phyloP scores from a whole-genome alignment of 371 early-diverging fungal species.

The Choanephora cucurbitarum region DNA sequence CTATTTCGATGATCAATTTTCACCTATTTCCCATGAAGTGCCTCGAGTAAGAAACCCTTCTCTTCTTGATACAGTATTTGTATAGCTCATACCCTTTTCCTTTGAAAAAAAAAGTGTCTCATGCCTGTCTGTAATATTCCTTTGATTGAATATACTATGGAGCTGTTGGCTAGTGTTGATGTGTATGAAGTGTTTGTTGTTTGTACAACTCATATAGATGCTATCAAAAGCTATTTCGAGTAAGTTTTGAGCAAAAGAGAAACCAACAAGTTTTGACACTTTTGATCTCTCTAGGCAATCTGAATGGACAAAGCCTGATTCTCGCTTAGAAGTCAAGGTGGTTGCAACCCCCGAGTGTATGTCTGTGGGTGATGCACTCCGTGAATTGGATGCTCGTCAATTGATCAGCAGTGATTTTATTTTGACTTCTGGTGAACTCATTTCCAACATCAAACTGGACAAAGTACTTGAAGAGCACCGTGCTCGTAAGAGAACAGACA shows the following conservation, averaged over 20 bases:
- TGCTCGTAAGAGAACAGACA: constrained; percentile 69
- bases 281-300: constrained; percentile 51
- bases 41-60: constrained; percentile 70
- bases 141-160: constrained; percentile 92
- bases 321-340: constrained; percentile 70
- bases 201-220: constrained; percentile 82
- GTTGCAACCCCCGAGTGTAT: constrained; percentile 76
- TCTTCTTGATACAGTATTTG: constrained; percentile 1
- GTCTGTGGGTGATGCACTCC: constrained; percentile 93
- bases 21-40: constrained; percentile 84
- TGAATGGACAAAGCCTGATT: constrained; percentile 65
- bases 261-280: neutral
- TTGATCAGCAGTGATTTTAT: constrained; percentile 89
- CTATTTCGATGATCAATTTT: constrained; percentile 84
- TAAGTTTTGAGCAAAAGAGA: constrained; percentile 28
- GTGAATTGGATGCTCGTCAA: constrained; percentile 86
- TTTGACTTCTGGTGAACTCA: constrained; percentile 87
- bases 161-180: constrained; percentile 82
- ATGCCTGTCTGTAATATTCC: constrained; percentile 94
- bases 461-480: constrained; percentile 78
- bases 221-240: constrained; percentile 84
- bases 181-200: constrained; percentile 88
- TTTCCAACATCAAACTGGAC: constrained; percentile 87
- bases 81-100: neutral
- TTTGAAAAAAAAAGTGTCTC: no score